phyloP scores from a whole-genome alignment of 192 early-diverging fungal genomes.

The Nowakowskiella sp. region DNA sequence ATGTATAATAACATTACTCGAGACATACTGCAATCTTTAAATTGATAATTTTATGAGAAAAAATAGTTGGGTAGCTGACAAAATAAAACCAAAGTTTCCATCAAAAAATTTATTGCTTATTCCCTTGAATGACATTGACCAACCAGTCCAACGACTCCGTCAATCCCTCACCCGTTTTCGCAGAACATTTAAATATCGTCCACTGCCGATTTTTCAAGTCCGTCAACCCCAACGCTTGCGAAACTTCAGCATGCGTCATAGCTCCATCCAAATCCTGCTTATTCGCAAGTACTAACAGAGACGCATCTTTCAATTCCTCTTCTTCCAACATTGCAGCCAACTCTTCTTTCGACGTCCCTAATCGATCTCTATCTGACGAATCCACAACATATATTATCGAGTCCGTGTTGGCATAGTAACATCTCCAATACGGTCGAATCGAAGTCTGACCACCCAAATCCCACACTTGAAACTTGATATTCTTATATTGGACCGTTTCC shows the following conservation, averaged over 20 bases:
- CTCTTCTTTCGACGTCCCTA: constrained; percentile 82
- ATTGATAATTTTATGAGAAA: no score
- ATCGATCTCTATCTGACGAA: constrained; percentile 81
- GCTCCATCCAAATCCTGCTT: constrained; percentile 97
- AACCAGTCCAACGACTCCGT: constrained; percentile 91
- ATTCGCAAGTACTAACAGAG: constrained; percentile 92
- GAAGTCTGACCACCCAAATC: constrained; percentile 87
- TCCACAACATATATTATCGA: constrained; percentile 98
- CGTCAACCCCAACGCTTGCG: constrained; percentile 74
- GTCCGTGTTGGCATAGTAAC: constrained; percentile 99
- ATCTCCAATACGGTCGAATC: constrained; percentile 95
- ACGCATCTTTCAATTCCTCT: constrained; percentile 83
- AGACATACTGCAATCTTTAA: no score
- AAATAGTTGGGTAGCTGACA: no score
- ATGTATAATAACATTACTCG: no score
- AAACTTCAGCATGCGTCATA: constrained; percentile 81
- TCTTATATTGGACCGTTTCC: constrained; percentile 92
- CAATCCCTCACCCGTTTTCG: constrained; percentile 89
- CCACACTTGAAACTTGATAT: constrained; percentile 99
- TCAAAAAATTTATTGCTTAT: no score
- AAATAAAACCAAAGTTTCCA: no score
- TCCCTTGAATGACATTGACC: no score
- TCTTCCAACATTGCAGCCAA: constrained; percentile 89
- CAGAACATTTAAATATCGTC: constrained; percentile 90
- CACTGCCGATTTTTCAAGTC: constrained; percentile 83